Conservation (phyloP, 140 eudicot species). For the Bidens hawaiensis region DNA sequence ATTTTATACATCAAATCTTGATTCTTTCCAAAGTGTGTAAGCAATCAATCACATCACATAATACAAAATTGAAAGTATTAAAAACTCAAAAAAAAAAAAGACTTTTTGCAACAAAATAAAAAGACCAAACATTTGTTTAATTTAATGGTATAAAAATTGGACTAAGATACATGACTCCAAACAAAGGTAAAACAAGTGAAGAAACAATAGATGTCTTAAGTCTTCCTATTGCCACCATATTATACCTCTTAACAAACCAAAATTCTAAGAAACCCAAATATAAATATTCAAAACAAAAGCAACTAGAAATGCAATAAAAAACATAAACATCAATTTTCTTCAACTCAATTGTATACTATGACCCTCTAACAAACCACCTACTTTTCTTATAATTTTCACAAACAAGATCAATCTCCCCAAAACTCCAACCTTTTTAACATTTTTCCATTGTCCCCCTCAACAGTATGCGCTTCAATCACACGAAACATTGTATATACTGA, state of each 20-base stretch:
- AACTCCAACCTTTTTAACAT: constrained; percentile 14
- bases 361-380: constrained; percentile 40
- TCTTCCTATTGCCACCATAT: constrained; percentile 24
- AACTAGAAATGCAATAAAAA: constrained; percentile 30
- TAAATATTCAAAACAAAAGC: constrained; percentile 27
- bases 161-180: no score
- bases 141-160: no score
- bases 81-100: no score
- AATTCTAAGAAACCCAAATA: constrained; percentile 22
- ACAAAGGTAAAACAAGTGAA: no score
- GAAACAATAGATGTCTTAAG: constrained; percentile 29
- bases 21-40: neutral
- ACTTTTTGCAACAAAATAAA: neutral
- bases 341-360: constrained; percentile 35
- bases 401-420: constrained; percentile 25
- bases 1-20: neutral
- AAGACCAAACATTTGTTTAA: no score
- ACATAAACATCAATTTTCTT: constrained; percentile 27
- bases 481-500: constrained; percentile 37
- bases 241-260: constrained; percentile 26
- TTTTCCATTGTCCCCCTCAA: constrained; percentile 23
- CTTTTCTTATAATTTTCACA: constrained; percentile 32
- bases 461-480: constrained; percentile 33
- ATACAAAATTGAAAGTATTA: no score
- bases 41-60: neutral